Evolutionary conservation across 495 filamentous ascomycete species (phyloP).

Genomic region (Xylaria scruposa): DNA sequence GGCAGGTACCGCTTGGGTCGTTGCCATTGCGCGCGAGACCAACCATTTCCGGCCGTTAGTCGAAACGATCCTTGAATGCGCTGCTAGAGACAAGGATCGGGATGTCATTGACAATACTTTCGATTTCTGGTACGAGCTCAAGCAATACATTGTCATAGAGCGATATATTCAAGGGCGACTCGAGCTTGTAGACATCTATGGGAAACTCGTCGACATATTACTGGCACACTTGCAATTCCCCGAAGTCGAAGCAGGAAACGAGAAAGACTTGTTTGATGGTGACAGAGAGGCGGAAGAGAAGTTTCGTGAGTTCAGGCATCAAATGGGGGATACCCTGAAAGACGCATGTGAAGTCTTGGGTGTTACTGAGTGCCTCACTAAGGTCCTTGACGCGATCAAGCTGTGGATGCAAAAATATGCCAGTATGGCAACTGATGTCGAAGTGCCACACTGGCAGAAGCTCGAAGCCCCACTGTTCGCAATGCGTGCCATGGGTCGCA

Average conservation of each 20-base stretch:
- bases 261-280: conserved; percentile 89
- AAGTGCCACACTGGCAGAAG: conserved; percentile 96
- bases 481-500: conserved; percentile 94
- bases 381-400: conserved; percentile 83
- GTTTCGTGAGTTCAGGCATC: conserved; percentile 93
- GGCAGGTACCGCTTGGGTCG: conserved; percentile 91
- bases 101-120: conserved; percentile 93
- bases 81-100: conserved; percentile 80
- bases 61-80: conserved; percentile 88
- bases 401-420: conserved; percentile 85
- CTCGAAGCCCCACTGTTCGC: conserved; percentile 95
- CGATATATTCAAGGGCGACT: conserved; percentile 83
- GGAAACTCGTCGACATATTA: conserved; percentile 90
- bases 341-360: conserved; percentile 97
- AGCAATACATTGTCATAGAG: conserved; percentile 91
- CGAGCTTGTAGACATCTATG: conserved; percentile 77
- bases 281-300: conserved; percentile 97
- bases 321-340: conserved; percentile 98
- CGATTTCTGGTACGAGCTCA: conserved; percentile 97
- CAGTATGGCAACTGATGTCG: conserved; percentile 68
- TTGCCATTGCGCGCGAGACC: conserved; percentile 85
- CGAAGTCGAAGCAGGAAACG: conserved; percentile 70
- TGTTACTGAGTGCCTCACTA: conserved; percentile 84
- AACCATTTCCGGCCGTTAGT: conserved; percentile 83
- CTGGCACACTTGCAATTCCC: conserved; percentile 91